These are phyloP conservation scores for Rhazya stricta DNA, from an alignment of 257 asterid genomes.

Conservation along the genomic window DNA sequence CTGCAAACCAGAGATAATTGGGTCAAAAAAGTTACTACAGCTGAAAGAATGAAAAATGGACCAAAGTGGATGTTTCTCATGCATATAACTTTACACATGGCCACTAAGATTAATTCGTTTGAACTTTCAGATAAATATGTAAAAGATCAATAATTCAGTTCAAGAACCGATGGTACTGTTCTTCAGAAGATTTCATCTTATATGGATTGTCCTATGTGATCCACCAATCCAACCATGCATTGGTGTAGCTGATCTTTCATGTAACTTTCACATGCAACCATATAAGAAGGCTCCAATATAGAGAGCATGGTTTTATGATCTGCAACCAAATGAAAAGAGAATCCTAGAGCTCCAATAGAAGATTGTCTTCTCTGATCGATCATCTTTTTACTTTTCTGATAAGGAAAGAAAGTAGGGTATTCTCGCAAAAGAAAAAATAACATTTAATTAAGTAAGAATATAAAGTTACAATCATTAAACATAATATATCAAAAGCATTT, in stretches of 20 bases:
- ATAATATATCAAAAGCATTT: no score
- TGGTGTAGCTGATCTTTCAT: background rate
- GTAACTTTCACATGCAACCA: background rate
- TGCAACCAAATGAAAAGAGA: background rate
- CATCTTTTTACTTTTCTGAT: no score
- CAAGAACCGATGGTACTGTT: background rate
- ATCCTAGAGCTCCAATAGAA: background rate
- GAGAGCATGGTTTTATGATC: background rate
- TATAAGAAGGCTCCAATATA: background rate
- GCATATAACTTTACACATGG: constrained; percentile 1
- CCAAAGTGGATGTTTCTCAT: constrained; percentile 8
- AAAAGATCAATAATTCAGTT: background rate
- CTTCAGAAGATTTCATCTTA: background rate
- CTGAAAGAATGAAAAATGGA: constrained; percentile 5
- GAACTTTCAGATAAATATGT: background rate
- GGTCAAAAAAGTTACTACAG: background rate
- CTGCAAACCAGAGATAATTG: background rate
- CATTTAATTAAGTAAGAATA: no score
- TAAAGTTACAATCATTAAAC: no score
- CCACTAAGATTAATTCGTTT: constrained; percentile 5
- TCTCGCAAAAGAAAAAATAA: no score
- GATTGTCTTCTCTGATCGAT: no score
- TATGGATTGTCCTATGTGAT: background rate
- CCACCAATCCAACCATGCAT: background rate
- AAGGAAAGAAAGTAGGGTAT: no score